A percentile compares a stretch with the other conserved stretches of the same genome.
phyloP scores from a whole-genome alignment of 2,329 filamentous ascomycete species.

The Fusarium mundagurra region DNA sequence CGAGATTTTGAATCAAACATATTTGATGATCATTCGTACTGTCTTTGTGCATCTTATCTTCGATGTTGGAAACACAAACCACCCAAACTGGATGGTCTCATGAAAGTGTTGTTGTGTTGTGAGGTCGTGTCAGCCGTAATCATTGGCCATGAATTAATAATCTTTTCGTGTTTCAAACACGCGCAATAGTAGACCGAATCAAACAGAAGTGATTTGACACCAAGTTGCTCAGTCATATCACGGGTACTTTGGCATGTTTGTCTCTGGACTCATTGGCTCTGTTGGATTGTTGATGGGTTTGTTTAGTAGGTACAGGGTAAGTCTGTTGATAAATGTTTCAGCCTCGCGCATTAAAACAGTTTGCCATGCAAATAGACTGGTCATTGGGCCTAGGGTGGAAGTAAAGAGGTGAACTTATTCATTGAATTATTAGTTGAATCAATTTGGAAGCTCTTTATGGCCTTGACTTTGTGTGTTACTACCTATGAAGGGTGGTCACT shows the following conservation, averaged over 20 bases:
- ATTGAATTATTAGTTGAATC: fast-evolving
- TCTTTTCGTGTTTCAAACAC: fast-evolving
- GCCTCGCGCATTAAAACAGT: not conserved
- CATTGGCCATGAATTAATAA: too few relatives aligned
- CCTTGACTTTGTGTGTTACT: not conserved
- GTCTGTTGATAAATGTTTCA: not conserved
- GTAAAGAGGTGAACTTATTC: fast-evolving
- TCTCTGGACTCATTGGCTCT: not conserved
- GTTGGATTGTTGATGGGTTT: not conserved
- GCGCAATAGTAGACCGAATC: fast-evolving
- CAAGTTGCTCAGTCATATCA: not conserved
- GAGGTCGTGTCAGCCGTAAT: fast-evolving
- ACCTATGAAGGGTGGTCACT: fast-evolving
- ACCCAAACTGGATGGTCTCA: not conserved
- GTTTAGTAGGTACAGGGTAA: not conserved
- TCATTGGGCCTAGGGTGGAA: not conserved
- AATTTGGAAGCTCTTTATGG: not conserved
- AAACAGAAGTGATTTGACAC: not conserved
- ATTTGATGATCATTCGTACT: not conserved
- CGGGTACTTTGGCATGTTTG: not conserved
- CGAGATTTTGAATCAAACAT: conserved; percentile 34
- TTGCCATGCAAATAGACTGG: not conserved
- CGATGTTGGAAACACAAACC: not conserved
- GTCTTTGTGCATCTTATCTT: not conserved
- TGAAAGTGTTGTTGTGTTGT: not conserved